Evolutionary conservation across 208 protist genomes (phyloP), one percentile per base, ranked within the genome.

Genomic region (Leishmania aethiopica): DNA sequence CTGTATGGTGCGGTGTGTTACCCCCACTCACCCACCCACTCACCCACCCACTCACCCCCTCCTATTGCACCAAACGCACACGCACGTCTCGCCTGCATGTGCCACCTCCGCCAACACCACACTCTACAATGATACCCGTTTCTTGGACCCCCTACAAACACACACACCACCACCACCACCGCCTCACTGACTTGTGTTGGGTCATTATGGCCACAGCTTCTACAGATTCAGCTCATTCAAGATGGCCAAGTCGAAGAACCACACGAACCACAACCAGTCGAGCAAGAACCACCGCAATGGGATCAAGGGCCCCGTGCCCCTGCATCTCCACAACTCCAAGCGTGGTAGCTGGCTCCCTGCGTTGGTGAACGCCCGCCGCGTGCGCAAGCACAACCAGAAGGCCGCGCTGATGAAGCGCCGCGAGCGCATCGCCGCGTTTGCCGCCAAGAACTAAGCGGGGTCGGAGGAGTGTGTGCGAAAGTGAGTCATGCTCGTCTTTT

Each of bases 171-270:
- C 60, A 17, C 28, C 60, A 0, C 8, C 60, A 37, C 60, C 22
- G 42, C 25, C 72, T 45, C 17, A 4, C 32, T 40, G 51, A 79
- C 53, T 77, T 19, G 53, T 67, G 59, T 40, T 70, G 5, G 13
- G 10, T 53, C 51, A 32, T 70, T 32, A 53, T 55, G 51, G 11
- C 25, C 6, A 35, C 2, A 22, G 59, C 45, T n/a, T 71, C 28
- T 53, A 72, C 62, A 82, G 15, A 57, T 64, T 72, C 53, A 66
- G 57, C 55, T 80, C 79, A 59, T 72, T 76, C 64, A 85, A 64
- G 80, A 98, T 98, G 95, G 95, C 95, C 82, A 98, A 98, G 94
- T 98, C 95, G 71, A 98, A 98, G 93, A 98, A 98, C 90, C 95
- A 98, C 92, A 98, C 95, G 17, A 98, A 98, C 91, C 95, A 98